Evolutionary conservation across 352 stramenopile species (phyloP).

Genomic region (Phytophthora vignae): DNA sequence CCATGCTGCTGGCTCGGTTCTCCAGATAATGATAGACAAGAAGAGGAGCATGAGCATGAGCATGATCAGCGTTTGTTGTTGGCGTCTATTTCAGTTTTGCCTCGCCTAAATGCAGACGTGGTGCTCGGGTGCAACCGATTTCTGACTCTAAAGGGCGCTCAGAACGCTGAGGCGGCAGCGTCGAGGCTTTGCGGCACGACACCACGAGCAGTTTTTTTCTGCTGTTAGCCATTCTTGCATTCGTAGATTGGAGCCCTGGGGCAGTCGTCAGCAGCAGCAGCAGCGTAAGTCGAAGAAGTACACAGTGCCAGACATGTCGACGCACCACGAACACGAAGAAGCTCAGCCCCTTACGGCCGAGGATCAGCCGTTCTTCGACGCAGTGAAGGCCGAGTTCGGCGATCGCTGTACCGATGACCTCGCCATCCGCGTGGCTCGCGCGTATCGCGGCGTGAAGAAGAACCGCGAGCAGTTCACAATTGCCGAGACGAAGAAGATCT

Average conservation of each 20-base stretch:
- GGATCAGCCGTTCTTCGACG: slow-evolving; percentile 71
- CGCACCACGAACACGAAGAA: slow-evolving; percentile 56
- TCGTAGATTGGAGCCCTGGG: slow-evolving; percentile 15
- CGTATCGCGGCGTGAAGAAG: slow-evolving; percentile 74
- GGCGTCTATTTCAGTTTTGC: slow-evolving; percentile 26
- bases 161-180: slow-evolving; percentile 27
- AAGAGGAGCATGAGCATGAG: slow-evolving; percentile 24
- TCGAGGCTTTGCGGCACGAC: slow-evolving; percentile 31
- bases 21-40: slow-evolving; percentile 47
- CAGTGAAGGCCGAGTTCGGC: slow-evolving; percentile 58
- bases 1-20: slow-evolving; percentile 7
- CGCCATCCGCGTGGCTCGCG: slow-evolving; percentile 63
- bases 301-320: slow-evolving; percentile 11
- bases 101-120: slow-evolving; percentile 20
- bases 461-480: slow-evolving; percentile 73
- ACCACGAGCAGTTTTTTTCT: slow-evolving; percentile 16
- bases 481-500: slow-evolving; percentile 67
- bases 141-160: slow-evolving; percentile 26
- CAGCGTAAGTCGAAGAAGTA: neutral
- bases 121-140: slow-evolving; percentile 12
- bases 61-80: slow-evolving; percentile 1
- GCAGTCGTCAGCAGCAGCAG: slow-evolving; percentile 1
- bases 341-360: slow-evolving; percentile 49
- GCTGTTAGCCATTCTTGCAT: slow-evolving; percentile 21
- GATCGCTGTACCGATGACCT: slow-evolving; percentile 70